Base-by-base conservation (phyloP, 345 rosid genomes). In the Brassica juncea region DNA sequence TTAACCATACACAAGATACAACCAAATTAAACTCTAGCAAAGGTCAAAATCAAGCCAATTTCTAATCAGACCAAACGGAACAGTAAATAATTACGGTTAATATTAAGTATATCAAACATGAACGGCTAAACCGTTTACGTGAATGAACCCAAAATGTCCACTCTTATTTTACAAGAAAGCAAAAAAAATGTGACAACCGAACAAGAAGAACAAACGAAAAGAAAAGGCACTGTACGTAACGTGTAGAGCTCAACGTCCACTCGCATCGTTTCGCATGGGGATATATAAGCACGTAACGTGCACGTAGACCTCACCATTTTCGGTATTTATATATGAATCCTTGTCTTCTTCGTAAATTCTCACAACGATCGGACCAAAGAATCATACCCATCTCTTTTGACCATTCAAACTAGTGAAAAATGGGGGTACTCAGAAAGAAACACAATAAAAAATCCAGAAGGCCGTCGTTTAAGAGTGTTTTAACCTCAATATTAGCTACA, bases 401-500 rank as follows among this genome's bases (percentile, higher is more conserved):
- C 54, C 65, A 34, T 31, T 31, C 6, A 54, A 54, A 54, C 34
- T 70, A 70, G 1, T 62, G 4, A 57, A 16, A 15, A 57, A 58
- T 42, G 61, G 55, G 55, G 55, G 0, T 15, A 0, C 6, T 70
- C 58, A 52, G 58, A 76, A 72, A 61, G 55, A 78, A 68, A 68
- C 19, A 8, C 4, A 66, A 68, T 42, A 65, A 4, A 67, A 58
- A 37, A 76, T 1, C 19, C 2, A 6, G 19, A 34, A 72, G 3
- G 27, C 68, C 68, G 16, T 14, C 55, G 42, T 27, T 79, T 8
- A 73, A 73, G 70, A 42, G 5, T 32, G 11, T 68, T 47, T 2
- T 72, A 19, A 67, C 64, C 2, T 37, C 77, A 15, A 0, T 72
- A 32, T 60, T 79, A 0, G 94, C 93, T 0, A 88, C 68, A 80